Evolutionary conservation across 768 basidiomycete species (phyloP), one percentile per base, ranked within the genome.

Genomic region (Suillus subalutaceus): DNA sequence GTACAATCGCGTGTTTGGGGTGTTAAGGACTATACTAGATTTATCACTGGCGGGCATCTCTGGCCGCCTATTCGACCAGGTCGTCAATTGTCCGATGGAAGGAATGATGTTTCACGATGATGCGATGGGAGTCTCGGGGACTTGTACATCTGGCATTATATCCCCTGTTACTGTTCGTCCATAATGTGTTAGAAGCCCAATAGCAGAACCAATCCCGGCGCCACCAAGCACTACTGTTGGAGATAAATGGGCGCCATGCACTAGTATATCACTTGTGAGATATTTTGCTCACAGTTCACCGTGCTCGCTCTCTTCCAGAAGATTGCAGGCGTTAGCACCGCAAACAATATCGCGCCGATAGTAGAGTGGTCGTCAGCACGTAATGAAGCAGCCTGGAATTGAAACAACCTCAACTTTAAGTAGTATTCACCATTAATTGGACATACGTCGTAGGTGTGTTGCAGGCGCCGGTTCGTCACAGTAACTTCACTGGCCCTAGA

Each of bases 301-400:
- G 82, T 73, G 41, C 77, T 81, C 40, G 90, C 90, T 63, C 84
- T 83, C 59, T 85, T 92, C 90, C 91, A 94, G 60, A 93, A 81
- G 37, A 93, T 62, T 3, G 91, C 89, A 4, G 93, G 89, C 5
- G 83, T 85, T 3, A 93, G 73, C 16, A 90, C 84, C 18, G 85
- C 85, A 65, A 82, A 84, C 26, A 94, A 76, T 57, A 93, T 71
- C 23, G 83, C 83, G 32, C 93, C 93, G 56, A 94, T 90, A 2
- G 86, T 92, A 26, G 90, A 84, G 72, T 92, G 88, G 74, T 94
- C 93, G 63, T 92, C 87, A 57, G 84, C 82, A 68, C 91, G 81
- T 62, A 91, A 76, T 26, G 85, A 82, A 50, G 80, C 78, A 16
- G 82, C 84, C 91, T 93, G 59, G 18, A 60, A 41, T 15, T 41